Base-by-base conservation (phyloP, 2,329 filamentous ascomycete species). In the Dactylellina haptotyla region DNA sequence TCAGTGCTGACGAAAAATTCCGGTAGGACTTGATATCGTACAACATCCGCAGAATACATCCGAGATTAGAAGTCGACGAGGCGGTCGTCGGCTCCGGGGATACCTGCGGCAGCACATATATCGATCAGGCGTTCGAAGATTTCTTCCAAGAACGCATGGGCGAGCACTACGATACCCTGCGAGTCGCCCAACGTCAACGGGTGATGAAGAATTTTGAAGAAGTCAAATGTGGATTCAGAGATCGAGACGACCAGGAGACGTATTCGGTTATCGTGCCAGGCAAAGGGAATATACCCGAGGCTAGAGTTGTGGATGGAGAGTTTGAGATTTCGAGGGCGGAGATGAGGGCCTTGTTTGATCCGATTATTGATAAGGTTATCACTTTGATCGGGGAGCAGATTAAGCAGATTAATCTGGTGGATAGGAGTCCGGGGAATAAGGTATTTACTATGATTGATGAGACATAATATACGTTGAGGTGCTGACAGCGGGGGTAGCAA, bases 21-120 rank as follows among this genome's bases (percentile, higher is more conserved):
- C n/a, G n/a, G 2, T 30, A 71, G 54, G 84, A 86, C 75, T 78
- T 86, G n/a, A 85, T 85, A 61, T 84, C 83, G 3, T 86, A 86
- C 74, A 82, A 83, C 64, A 82, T 86, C 39, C 81, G 79, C 1
- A 79, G 80, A 8, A 76, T 84, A 2, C 79, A 82, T 56, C 84
- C 84, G 1, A 80, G 81, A 14, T 78, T 85, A 4, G 80, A 83
- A 67, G 79, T 86, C n/a, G 80, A 81, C 63, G 84, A 86, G 77
- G 82, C 84, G 12, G 83, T 83, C 2, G 81, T 82, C 30, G 84
- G 84, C 1, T 84, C 82, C 8, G 84, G 76, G 41, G 83, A 82
- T 3, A 81, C 83, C 71, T 86, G 84, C 69, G 85, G 84, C 20
- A 84, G 83, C 1, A 82, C 83, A 1, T 82, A 84, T 75, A 79